Evolutionary conservation across 2,329 filamentous ascomycete species (phyloP).

Genomic region (Phyllosticta citrichinensis): DNA sequence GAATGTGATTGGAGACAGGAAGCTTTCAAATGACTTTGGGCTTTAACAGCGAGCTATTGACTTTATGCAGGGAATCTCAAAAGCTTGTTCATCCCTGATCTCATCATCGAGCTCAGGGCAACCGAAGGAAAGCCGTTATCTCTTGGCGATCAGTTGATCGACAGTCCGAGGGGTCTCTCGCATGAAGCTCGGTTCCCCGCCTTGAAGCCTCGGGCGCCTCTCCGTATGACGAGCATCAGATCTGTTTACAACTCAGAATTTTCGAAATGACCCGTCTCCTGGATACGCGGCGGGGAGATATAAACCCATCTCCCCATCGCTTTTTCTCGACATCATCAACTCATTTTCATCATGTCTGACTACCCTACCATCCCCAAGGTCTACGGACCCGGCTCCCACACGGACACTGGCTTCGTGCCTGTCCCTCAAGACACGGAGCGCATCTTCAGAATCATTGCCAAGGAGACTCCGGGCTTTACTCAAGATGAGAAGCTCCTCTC

Average conservation of each 20-base stretch:
- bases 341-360: background rate
- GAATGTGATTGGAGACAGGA: too few relatives aligned
- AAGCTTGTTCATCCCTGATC: background rate
- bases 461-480: conserved; percentile 32
- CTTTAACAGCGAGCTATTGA: background rate
- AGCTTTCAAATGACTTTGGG: background rate
- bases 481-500: conserved; percentile 23
- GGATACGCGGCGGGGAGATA: background rate
- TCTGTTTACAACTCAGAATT: background rate
- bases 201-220: background rate
- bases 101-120: background rate
- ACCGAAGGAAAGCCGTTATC: conserved; percentile 4
- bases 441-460: conserved; percentile 30
- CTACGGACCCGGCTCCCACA: conserved; percentile 34
- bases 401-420: conserved; percentile 28
- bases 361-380: conserved; percentile 10
- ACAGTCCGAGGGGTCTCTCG: background rate
- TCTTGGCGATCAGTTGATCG: conserved; percentile 4
- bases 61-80: background rate
- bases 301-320: background rate
- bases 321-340: background rate
- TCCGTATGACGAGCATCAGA: background rate
- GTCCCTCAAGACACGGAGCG: conserved; percentile 29
- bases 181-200: background rate
- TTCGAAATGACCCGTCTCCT: background rate